Base-by-base conservation (phyloP, 148 eudicot species). In the Rhododendron molle region DNA sequence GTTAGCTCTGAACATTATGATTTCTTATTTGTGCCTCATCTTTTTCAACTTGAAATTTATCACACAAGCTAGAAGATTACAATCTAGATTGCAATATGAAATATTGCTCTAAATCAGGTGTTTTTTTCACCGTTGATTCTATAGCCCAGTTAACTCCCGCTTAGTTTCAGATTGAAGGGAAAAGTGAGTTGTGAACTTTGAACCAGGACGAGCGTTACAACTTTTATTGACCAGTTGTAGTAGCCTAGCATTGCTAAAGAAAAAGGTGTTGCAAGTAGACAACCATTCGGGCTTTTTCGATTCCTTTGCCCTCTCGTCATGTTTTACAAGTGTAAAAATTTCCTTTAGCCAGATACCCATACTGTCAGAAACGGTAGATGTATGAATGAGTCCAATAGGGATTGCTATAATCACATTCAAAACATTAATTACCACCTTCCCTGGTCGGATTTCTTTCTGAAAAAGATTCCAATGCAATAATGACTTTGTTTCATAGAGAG, bases 391-490 rank as follows among this genome's bases (percentile, higher is more conserved):
- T 76, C 81, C 86, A 76, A 50, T 54, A 54, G 26, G 14, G 77
- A 74, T 74, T 84, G n/a, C 81, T 11, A 26, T 84, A 74, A 84
- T 84, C 86, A 74, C 86, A 74, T 76, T 34, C 6, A 73, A 16
- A 76, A 76, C 86, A 84, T 84, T 84, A 76, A 84, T 84, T 84
- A 76, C 81, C 84, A 84, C 81, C 72, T 52, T 77, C 14, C 52
- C 49, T 38, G 26, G 58, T 13, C 23, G 18, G 50, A 52, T 76
- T 84, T 84, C 34, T 84, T 84, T 54, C 86, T 47, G 21, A 52
- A 73, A 84, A 76, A n/a, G 52, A 54, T 76, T 38, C 72, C 67
- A 49, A 32, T 73, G 43, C n/a, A 44, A 50, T 72, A 14, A 72
- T 50, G 3, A 5, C 85, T 72, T 18, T 2, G 4, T 23, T 72